A percentile compares a stretch with the other conserved stretches of the same genome.
Conservation (phyloP, 208 protist genomes). For the Trypanosoma melophagium region DNA sequence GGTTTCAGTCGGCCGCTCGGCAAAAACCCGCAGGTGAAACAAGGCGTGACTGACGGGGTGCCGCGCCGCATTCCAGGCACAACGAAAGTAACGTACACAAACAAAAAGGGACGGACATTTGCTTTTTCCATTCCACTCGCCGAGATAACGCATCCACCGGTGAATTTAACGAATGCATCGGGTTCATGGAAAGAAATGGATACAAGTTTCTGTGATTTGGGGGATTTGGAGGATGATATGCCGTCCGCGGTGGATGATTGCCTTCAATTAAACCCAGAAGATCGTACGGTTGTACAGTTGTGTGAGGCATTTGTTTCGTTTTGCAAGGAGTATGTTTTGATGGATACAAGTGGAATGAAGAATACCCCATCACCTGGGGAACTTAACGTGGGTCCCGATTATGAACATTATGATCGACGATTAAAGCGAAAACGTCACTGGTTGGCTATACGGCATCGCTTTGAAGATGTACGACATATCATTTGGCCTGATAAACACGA, state of each 20-base stretch:
- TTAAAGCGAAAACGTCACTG: conserved; percentile 67
- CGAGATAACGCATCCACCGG: conserved; percentile 75
- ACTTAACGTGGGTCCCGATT: conserved; percentile 83
- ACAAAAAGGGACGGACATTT: conserved; percentile 81
- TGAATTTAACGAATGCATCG: conserved; percentile 36
- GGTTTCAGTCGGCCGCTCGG: conserved; percentile 43
- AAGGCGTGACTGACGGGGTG: conserved; percentile 31
- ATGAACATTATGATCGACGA: conserved; percentile 84
- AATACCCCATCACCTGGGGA: conserved; percentile 58
- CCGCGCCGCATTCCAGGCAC: conserved; percentile 72
- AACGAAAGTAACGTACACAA: conserved; percentile 85
- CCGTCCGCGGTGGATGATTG: conserved; percentile 68
- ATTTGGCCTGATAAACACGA: conserved; percentile 56
- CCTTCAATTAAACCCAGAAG: conserved; percentile 35
- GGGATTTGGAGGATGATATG: conserved; percentile 83
- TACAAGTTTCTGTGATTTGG: conserved; percentile 77
- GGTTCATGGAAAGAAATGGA: conserved; percentile 67
- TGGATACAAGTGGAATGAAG: conserved; percentile 87
- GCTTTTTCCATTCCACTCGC: conserved; percentile 76
- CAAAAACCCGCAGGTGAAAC: conserved; percentile 65
- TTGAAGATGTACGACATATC: conserved; percentile 69
- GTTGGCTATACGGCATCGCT: conserved; percentile 75
- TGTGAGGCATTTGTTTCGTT: conserved; percentile 52
- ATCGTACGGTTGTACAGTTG: conserved; percentile 31
- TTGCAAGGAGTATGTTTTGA: conserved; percentile 78